Evolutionary conservation across 768 basidiomycete genomes (phyloP), one percentile per base, ranked within the genome.

Genomic region (Boletus rubroflammeus): DNA sequence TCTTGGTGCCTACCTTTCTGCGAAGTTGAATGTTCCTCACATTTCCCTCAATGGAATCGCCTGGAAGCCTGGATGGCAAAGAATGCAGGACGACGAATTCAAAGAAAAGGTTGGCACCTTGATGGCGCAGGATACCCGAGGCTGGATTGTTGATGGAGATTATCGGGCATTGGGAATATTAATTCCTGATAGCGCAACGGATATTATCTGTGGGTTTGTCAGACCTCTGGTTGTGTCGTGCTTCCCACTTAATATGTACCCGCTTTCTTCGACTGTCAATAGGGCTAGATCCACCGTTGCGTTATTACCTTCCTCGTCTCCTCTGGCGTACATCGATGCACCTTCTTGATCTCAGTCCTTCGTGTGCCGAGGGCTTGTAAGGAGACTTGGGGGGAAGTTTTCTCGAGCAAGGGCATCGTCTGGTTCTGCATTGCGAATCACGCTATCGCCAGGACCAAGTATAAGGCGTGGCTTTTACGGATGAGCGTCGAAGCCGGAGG

Each of bases 231-330:
- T 36, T 2, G 35, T 21, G 11, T n/a, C 15, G 34, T 36, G 19
- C 25, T 42, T 19, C 7, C 13, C 31, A 23, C 41, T 50, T 21
- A n/a, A n/a, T n/a, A 61, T 44, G 21, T 6, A 21, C 10, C 5
- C 19, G 1, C 17, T 7, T 8, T n/a, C 26, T 56, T 38, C 19
- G 15, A 15, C 29, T 3, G 6, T 29, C 8, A 7, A 57, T 35
- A 88, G 85, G 86, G 86, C 71, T 88, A 21, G 85, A 87, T 58
- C 84, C 85, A 8, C 86, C 85, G 13, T 69, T 87, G 32, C 17
- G 71, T 9, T 66, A 80, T 10, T 88, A 87, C 69, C 75, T 87
- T 50, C 83, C 85, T 21, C 81, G 86, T 15, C 59, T 86, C 25
- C 62, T 79, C 54, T 58, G 72, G 50, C 75, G 85, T 44, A 86